Conservation (phyloP, 2,329 filamentous ascomycete species). For the Pseudocercospora fijiensis region DNA sequence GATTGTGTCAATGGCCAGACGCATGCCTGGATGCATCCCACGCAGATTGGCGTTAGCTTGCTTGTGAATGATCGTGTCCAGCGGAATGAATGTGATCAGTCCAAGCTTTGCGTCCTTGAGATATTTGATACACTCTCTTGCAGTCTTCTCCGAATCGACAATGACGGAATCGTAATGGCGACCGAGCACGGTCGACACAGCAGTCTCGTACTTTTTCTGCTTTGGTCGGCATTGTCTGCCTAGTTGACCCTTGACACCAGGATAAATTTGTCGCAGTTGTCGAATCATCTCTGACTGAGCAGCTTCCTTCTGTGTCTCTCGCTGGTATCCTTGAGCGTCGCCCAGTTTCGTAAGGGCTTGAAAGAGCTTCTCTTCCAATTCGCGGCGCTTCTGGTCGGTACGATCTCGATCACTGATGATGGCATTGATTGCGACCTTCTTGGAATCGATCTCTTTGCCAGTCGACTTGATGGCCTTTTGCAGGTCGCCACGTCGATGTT, state of each 20-base stretch:
- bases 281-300: conserved; percentile 79
- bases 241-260: conserved; percentile 85
- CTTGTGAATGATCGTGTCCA: conserved; percentile 96
- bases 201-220: conserved; percentile 93
- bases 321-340: conserved; percentile 79
- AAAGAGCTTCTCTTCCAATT: conserved; percentile 87
- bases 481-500: conserved; percentile 65
- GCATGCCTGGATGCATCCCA: conserved; percentile 76
- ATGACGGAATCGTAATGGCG: conserved; percentile 92
- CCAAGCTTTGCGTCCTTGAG: conserved; percentile 84
- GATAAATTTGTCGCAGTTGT: conserved; percentile 84
- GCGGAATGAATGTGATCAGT: conserved; percentile 89
- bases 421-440: conserved; percentile 87
- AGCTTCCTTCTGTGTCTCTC: conserved; percentile 79
- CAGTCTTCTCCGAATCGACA: conserved; percentile 92
- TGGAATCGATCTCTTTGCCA: conserved; percentile 73
- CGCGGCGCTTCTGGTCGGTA: conserved; percentile 76
- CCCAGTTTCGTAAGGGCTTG: conserved; percentile 77
- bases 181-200: conserved; percentile 87
- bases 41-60: conserved; percentile 87
- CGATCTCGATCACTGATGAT: conserved; percentile 80
- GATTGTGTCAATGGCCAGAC: conserved; percentile 92
- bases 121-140: conserved; percentile 89
- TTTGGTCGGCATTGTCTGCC: conserved; percentile 93
- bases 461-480: conserved; percentile 63